phyloP scores from a whole-genome alignment of 139 green algal species.

The Mesotaenium endlicherianum region DNA sequence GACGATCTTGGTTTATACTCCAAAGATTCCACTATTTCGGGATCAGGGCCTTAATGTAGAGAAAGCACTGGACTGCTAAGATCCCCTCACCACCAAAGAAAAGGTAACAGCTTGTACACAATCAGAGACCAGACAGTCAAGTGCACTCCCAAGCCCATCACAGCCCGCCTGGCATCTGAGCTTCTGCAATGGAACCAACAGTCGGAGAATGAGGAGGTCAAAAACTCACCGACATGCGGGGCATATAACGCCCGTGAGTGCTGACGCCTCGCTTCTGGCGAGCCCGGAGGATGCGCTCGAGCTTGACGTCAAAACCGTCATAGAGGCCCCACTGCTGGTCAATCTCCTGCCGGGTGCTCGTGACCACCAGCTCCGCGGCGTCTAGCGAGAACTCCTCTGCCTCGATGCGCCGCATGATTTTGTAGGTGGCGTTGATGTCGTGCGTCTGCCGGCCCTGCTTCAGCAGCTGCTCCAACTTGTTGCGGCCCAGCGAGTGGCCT shows the following conservation, averaged over 20 bases:
- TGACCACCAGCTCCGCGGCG: conserved; percentile 80
- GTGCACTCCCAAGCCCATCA: too few species aligned
- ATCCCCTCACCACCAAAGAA: too few species aligned
- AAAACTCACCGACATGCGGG: conserved; percentile 71
- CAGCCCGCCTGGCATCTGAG: too few species aligned
- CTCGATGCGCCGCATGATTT: conserved; percentile 84
- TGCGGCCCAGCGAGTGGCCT: conserved; percentile 86
- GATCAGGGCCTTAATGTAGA: too few species aligned
- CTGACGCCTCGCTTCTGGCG: conserved; percentile 42
- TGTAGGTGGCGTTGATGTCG: conserved; percentile 88
- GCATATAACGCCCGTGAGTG: conserved; percentile 75
- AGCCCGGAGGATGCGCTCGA: conserved; percentile 57
- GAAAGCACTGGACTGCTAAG: too few species aligned
- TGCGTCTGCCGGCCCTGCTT: conserved; percentile 65
- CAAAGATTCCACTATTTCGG: too few species aligned
- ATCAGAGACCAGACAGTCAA: too few species aligned
- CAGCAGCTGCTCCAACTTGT: conserved; percentile 93
- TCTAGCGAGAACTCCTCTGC: conserved; percentile 90
- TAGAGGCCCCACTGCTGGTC: conserved; percentile 94
- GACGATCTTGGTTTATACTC: too few species aligned
- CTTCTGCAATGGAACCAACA: too few species aligned
- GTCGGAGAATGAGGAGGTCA: too few species aligned
- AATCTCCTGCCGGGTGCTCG: conserved; percentile 85
- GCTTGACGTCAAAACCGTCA: conserved; percentile 69
- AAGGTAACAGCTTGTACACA: too few species aligned